Base-by-base conservation (phyloP, 2,329 filamentous ascomycete genomes). In the Elsinoe australis region DNA sequence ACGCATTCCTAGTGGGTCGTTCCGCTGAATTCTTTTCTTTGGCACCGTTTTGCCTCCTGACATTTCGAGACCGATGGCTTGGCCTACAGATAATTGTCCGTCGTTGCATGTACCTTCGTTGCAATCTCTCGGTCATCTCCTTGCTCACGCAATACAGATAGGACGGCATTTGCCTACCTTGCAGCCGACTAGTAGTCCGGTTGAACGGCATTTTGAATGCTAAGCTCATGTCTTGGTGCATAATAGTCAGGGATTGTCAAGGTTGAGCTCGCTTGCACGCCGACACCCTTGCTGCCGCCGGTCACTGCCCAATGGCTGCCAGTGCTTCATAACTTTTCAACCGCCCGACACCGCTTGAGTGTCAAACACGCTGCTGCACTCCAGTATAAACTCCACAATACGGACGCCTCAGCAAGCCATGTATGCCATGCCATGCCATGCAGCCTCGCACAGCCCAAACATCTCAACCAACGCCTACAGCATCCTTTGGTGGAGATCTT, bases 1-100 rank as follows among this genome's bases (percentile, higher is more conserved):
- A 42, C 38, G 38, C 38, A 42, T 15, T 42, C 38, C 26, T 44
- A 44, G 39, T 44, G 39, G 39, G 39, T 44, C 39, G 31, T 44
- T 32, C 29, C 39, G 39, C 24, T 44, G 31, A 44, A 44, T 31
- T 24, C 26, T 31, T 29, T 44, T 31, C 31, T 26, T 31, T 31
- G 14, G n/a, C 39, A 31, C 29, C 26, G 39, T 44, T 24, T 44
- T 24, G 26, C n/a, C 28, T 44, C 39, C 39, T 31, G 14, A 26
- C 33, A 14, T 32, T 26, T 42, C 17, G 14, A 17, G 15, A 38
- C 19, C 14, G 17, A 44, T 44, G 12, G 39, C 39, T 44, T 44
- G 26, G 39, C 39, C 17, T 12, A 32, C 17, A 31, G 39, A 44
- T 44, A 44, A 32, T 44, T 17, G 28, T 24, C 39, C 24, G 28